These are phyloP conservation scores for Leccinum imitatum DNA, from an alignment of 768 basidiomycete species.

Conservation along the genomic window DNA sequence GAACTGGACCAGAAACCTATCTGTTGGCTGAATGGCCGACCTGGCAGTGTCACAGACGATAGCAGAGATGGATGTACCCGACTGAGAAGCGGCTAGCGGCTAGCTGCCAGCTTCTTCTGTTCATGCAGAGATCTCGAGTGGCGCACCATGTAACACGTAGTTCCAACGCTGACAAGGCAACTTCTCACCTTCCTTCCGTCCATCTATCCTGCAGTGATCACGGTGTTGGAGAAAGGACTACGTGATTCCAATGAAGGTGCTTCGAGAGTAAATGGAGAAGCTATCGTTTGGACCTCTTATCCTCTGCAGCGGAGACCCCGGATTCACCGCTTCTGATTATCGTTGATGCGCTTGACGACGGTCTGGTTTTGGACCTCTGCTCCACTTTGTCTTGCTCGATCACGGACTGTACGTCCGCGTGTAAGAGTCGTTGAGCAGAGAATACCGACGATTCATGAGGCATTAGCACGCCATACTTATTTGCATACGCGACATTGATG, in stretches of 20 bases:
- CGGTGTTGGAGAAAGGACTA: no score
- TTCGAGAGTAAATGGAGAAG: no score
- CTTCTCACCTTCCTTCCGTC: no score
- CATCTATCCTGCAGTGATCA: no score
- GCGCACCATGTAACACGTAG: no score
- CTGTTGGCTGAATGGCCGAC: conserved; percentile 18
- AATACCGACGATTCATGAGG: conserved; percentile 72
- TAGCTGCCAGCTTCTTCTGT: conserved; percentile 37
- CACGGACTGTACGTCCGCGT: conserved; percentile 88
- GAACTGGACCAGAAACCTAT: neutral
- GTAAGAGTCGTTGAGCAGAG: conserved; percentile 60
- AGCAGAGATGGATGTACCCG: conserved; percentile 23
- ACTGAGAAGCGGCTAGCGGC: conserved; percentile 19
- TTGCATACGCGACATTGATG: conserved; percentile 74
- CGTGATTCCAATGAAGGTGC: no score
- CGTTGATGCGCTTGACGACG: neutral
- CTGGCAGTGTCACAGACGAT: conserved; percentile 34
- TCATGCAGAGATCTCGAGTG: conserved; percentile 22
- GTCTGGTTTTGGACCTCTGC: no score
- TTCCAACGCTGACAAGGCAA: no score
- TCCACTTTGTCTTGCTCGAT: conserved; percentile 81
- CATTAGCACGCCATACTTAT: conserved; percentile 65
- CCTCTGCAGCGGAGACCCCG: no score
- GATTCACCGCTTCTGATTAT: no score
- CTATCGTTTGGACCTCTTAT: no score